These are phyloP conservation scores for Bolboschoenus planiculmis DNA, from an alignment of 176 grass and related monocot species.

Conservation along the genomic window DNA sequence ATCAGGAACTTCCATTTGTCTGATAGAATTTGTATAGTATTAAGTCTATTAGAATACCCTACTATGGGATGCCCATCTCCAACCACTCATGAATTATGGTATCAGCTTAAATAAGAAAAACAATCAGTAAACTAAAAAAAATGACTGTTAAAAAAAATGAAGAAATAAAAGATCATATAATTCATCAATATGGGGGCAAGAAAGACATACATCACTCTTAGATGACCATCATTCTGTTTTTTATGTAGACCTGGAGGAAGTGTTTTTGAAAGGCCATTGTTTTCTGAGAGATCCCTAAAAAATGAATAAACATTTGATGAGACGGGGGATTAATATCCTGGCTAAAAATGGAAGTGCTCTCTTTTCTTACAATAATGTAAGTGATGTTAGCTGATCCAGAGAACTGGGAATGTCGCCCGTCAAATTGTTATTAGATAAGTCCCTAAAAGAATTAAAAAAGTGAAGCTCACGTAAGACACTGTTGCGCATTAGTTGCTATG, in stretches of 20 bases:
- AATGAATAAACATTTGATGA: neutral
- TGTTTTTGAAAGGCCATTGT: slow-evolving; percentile 18
- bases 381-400: slow-evolving; percentile 32
- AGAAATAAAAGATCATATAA: neutral
- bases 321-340: neutral
- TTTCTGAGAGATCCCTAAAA: slow-evolving; percentile 34
- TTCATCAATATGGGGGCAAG: neutral
- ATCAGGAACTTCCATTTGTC: neutral
- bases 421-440: slow-evolving; percentile 46
- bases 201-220: slow-evolving; percentile 30
- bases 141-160: neutral
- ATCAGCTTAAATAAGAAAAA: neutral
- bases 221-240: slow-evolving; percentile 18
- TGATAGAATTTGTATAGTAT: neutral
- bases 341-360: neutral
- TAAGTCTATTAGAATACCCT: neutral
- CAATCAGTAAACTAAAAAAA: neutral
- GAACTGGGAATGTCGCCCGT: slow-evolving; percentile 37
- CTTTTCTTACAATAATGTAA: slow-evolving; percentile 41
- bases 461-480: no score
- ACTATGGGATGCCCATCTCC: neutral
- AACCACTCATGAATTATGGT: neutral
- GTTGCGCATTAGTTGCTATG: no score
- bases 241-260: no score
- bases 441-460: no score